These are phyloP conservation scores for Kodamaea alishanica DNA, from an alignment of 1,139 yeast species.

Conservation along the genomic window DNA sequence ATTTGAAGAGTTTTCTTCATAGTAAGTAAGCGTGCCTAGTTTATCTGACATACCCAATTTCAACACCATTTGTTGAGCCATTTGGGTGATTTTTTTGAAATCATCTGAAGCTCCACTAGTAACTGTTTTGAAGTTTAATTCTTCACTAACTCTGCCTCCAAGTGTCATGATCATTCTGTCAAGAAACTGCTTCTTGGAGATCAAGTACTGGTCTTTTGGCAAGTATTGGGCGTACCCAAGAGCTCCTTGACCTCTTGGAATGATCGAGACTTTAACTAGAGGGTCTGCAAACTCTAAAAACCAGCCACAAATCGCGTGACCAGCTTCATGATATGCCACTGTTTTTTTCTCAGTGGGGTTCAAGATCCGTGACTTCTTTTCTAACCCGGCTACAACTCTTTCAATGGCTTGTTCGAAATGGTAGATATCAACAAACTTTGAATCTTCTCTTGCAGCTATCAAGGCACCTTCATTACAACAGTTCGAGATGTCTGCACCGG, in stretches of 20 bases:
- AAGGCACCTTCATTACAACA: conserved; percentile 82
- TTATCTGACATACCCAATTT: conserved; percentile 72
- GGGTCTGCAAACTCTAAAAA: conserved; percentile 71
- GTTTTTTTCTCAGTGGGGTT: conserved; percentile 70
- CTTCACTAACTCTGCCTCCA: conserved; percentile 80
- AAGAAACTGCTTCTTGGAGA: conserved; percentile 60
- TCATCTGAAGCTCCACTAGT: conserved; percentile 83
- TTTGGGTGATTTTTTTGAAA: conserved; percentile 71
- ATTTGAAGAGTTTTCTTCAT: conserved; percentile 33
- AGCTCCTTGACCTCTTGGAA: conserved; percentile 83
- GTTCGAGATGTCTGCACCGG: conserved; percentile 85
- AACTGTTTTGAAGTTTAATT: conserved; percentile 69
- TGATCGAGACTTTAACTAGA: conserved; percentile 71
- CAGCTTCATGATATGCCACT: conserved; percentile 82
- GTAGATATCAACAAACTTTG: conserved; percentile 48
- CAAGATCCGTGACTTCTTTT: conserved; percentile 64
- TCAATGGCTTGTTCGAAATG: conserved; percentile 82
- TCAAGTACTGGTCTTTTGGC: conserved; percentile 71
- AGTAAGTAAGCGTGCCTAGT: conserved; percentile 58
- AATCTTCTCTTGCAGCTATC: conserved; percentile 70
- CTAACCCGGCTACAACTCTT: conserved; percentile 78
- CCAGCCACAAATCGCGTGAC: conserved; percentile 83
- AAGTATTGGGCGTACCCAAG: conserved; percentile 80
- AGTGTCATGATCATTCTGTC: conserved; percentile 80
- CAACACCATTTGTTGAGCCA: conserved; percentile 76